These are phyloP conservation scores for Neurospora discreta DNA, from an alignment of 495 filamentous ascomycete genomes.

Conservation along the genomic window DNA sequence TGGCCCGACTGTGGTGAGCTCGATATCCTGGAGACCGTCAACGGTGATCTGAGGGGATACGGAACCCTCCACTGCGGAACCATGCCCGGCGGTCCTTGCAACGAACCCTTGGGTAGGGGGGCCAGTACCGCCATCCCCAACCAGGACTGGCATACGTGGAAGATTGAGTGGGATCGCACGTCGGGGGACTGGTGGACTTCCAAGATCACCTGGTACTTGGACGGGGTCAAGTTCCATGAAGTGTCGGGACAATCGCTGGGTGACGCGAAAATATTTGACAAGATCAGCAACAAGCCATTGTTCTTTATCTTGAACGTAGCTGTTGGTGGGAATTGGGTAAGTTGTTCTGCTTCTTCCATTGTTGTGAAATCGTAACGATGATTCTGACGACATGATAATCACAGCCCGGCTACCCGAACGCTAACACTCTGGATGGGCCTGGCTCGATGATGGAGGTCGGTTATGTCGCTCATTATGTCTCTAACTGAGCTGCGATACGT, in stretches of 20 bases:
- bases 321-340: conserved; percentile 39
- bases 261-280: conserved; percentile 27
- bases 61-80: conserved; percentile 38
- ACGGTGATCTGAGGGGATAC: conserved; percentile 31
- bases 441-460: conserved; percentile 37
- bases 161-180: conserved; percentile 32
- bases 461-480: conserved; percentile 31
- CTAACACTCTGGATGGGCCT: conserved; percentile 25
- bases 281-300: conserved; percentile 24
- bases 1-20: conserved; percentile 43
- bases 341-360: conserved; percentile 8
- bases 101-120: conserved; percentile 33
- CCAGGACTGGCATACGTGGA: conserved; percentile 38
- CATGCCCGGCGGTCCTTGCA: conserved; percentile 32
- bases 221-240: conserved; percentile 31
- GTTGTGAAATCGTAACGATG: neutral
- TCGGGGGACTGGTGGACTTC: conserved; percentile 26
- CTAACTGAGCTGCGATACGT: neutral
- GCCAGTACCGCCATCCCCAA: conserved; percentile 21
- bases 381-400: neutral
- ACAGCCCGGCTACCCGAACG: conserved; percentile 32
- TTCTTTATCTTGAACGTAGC: conserved; percentile 42
- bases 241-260: conserved; percentile 26
- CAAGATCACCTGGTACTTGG: conserved; percentile 37
- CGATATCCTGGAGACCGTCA: conserved; percentile 39